Evolutionary conservation across 2,329 filamentous ascomycete genomes (phyloP), one percentile per base, ranked within the genome.

Genomic region (Alternaria sp.): DNA sequence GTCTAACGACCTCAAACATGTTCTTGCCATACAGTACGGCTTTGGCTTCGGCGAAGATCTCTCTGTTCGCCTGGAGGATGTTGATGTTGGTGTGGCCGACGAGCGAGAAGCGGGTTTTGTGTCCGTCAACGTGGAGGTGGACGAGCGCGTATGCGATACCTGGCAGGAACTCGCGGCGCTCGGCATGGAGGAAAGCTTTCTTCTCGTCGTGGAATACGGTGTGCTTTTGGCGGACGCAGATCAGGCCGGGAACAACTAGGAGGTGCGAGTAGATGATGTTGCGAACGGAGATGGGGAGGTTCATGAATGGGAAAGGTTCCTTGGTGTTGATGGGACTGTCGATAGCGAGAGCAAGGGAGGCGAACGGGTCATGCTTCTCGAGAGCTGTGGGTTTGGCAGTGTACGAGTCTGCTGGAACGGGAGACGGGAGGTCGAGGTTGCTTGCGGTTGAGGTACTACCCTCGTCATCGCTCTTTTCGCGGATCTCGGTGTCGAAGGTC

Each of bases 1-100:
- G 68, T 43, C 68, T 70, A 28, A 63, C 43, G 46, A 78, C 64
- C 1, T 73, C 73, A 67, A 83, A 82, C 18, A 63, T 61, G 60
- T 83, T 83, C 25, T 75, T 73, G 50, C 75, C 73, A 68, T 83
- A 83, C 15, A 84, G 72, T 15, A 82, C 68, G 6, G 70, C 71
- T n/a, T 76, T 78, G 7, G 81, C 76, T 71, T 84, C 81, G 57
- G 73, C 71, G 69, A 81, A 76, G 57, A 84, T 67, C 11, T 79
- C 72, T 50, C 79, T 79, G 65, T 69, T 81, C 7, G 67, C 69
- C 14, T 75, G 68, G 8, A 84, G 74, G 25, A 83, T 75, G 47
- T 55, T 56, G 23, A 67, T 55, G 50, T 76, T 77, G 9, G 55
- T 66, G 46, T 43, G 58, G 4, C 23, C 25, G 30, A 70, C 69